A percentile compares a stretch with the other conserved stretches of the same genome.
phyloP scores from a whole-genome alignment of 352 stramenopile genomes.

The Hyaloperonospora arabidopsidis region DNA sequence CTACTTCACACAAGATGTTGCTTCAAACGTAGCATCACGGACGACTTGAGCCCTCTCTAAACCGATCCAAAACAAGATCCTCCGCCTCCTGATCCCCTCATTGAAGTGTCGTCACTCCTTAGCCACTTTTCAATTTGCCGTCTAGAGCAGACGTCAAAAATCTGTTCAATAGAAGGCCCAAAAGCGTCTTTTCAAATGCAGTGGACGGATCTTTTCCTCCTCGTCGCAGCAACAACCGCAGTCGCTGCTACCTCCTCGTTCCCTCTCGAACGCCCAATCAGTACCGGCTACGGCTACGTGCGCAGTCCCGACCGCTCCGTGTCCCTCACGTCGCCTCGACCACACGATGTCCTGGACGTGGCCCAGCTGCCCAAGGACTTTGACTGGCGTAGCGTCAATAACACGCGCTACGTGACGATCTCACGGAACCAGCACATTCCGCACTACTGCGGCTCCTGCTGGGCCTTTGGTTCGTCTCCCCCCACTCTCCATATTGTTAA shows the following conservation, averaged over 20 bases:
- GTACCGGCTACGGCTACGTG: slow-evolving; percentile 53
- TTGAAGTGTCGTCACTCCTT: slow-evolving; percentile 8
- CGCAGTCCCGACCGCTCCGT: slow-evolving; percentile 64
- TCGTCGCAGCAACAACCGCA: slow-evolving; percentile 3
- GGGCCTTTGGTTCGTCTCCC: slow-evolving; percentile 57
- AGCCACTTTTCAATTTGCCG: slow-evolving; percentile 20
- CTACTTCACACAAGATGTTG: too few species aligned
- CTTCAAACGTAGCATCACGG: too few species aligned
- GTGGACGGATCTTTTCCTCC: slow-evolving; percentile 16
- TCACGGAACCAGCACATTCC: slow-evolving; percentile 83
- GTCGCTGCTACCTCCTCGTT: slow-evolving; percentile 4
- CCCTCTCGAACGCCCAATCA: slow-evolving; percentile 2
- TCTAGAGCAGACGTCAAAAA: slow-evolving; percentile 14
- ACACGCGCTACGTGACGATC: slow-evolving; percentile 76
- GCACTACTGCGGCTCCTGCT: slow-evolving; percentile 87
- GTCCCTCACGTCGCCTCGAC: slow-evolving; percentile 47
- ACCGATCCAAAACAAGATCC: slow-evolving; percentile 15
- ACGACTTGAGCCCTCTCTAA: background rate
- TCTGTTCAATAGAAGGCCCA: background rate
- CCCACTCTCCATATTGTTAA: background rate
- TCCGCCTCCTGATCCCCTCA: background rate
- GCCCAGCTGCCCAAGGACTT: slow-evolving; percentile 87
- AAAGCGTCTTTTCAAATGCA: background rate
- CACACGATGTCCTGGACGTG: slow-evolving; percentile 60
- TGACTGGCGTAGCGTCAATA: slow-evolving; percentile 87